These are phyloP conservation scores for Hibiscus syriacus DNA, from an alignment of 345 rosid species.

Conservation along the genomic window DNA sequence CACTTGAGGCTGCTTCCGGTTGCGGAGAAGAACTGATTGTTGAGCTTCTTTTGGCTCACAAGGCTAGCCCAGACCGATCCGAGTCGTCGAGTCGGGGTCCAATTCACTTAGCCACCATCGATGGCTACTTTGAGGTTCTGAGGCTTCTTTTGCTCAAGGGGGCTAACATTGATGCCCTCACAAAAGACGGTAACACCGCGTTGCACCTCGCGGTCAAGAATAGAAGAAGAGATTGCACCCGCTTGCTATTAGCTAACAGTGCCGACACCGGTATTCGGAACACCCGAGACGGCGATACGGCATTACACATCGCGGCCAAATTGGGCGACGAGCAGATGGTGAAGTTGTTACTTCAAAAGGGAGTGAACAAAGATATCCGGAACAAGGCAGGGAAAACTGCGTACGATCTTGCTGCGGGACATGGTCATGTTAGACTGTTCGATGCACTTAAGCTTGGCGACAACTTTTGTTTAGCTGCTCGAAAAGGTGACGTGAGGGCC, in stretches of 20 bases:
- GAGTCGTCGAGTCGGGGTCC: constrained; percentile 39
- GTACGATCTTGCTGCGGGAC: constrained; percentile 42
- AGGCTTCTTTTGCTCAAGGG: constrained; percentile 48
- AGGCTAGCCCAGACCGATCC: constrained; percentile 35
- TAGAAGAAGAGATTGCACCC: constrained; percentile 31
- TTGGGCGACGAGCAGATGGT: constrained; percentile 45
- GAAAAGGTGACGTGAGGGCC: constrained; percentile 40
- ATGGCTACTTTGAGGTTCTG: constrained; percentile 38
- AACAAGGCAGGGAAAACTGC: constrained; percentile 40
- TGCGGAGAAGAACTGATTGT: constrained; percentile 44
- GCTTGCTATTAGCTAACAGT: constrained; percentile 36
- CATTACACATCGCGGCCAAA: constrained; percentile 43
- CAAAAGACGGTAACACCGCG: constrained; percentile 44
- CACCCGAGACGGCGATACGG: constrained; percentile 36
- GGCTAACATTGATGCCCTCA: constrained; percentile 28
- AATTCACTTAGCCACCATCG: constrained; percentile 38
- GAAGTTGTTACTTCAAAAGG: constrained; percentile 38
- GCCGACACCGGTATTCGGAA: constrained; percentile 24
- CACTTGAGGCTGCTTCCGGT: constrained; percentile 42
- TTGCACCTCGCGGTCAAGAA: constrained; percentile 44
- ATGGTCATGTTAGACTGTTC: constrained; percentile 36
- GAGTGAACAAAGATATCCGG: constrained; percentile 39
- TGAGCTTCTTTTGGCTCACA: constrained; percentile 42
- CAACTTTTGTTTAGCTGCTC: constrained; percentile 33
- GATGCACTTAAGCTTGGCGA: constrained; percentile 48